These are phyloP conservation scores for Moelleriella libera DNA, from an alignment of 2,329 filamentous ascomycete genomes.

Conservation along the genomic window DNA sequence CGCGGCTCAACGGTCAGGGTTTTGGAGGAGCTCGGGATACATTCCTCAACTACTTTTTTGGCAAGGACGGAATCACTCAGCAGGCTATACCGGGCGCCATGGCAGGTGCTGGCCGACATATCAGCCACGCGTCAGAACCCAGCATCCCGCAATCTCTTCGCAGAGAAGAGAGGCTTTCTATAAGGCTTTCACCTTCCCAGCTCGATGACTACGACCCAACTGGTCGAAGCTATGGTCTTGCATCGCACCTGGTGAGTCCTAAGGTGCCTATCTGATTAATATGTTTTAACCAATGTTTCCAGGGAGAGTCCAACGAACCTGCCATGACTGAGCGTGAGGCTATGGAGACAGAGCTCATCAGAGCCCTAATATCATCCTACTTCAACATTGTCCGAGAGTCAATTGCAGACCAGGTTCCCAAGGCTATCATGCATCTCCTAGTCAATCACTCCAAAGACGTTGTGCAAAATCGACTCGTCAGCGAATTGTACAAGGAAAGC, in stretches of 20 bases:
- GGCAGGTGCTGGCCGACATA: slow-evolving; percentile 39
- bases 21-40: slow-evolving; percentile 63
- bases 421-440: slow-evolving; percentile 95
- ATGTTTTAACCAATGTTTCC: slow-evolving; percentile 7
- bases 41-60: slow-evolving; percentile 97
- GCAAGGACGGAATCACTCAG: slow-evolving; percentile 63
- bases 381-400: slow-evolving; percentile 98
- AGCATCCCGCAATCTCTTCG: slow-evolving; percentile 76
- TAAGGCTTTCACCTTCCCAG: slow-evolving; percentile 31
- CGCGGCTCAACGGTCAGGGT: slow-evolving; percentile 44
- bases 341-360: slow-evolving; percentile 94
- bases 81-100: slow-evolving; percentile 19
- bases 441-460: slow-evolving; percentile 98
- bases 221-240: slow-evolving; percentile 23
- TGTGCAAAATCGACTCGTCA: slow-evolving; percentile 92
- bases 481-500: slow-evolving; percentile 83
- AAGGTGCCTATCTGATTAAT: not conserved
- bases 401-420: slow-evolving; percentile 97
- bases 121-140: slow-evolving; percentile 65
- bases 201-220: slow-evolving; percentile 29
- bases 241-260: slow-evolving; percentile 44
- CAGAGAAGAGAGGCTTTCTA: slow-evolving; percentile 45
- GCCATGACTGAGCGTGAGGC: slow-evolving; percentile 90
- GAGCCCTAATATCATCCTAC: slow-evolving; percentile 91
- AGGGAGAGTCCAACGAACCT: slow-evolving; percentile 56